Evolutionary conservation across 257 asterid species (phyloP).

Genomic region (Paraleonurus japonicus): DNA sequence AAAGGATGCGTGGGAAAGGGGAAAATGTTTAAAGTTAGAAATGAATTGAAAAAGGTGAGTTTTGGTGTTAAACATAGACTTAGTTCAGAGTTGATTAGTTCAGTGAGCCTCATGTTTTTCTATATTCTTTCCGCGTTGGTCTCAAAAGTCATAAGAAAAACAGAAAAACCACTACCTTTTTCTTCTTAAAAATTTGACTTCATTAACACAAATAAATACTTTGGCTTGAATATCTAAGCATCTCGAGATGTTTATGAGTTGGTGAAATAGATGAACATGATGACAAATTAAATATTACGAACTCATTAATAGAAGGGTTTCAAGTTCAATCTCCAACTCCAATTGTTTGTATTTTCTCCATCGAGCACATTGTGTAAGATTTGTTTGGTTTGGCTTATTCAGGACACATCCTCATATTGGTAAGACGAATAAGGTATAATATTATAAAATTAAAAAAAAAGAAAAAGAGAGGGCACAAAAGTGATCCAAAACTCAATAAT

Average conservation of each 20-base stretch:
- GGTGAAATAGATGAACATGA: too few relatives aligned
- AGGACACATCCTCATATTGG: too few relatives aligned
- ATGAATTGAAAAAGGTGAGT: neutral
- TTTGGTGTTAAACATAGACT: neutral
- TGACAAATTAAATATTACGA: too few relatives aligned
- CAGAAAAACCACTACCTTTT: neutral
- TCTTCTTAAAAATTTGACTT: neutral
- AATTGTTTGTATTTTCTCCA: neutral
- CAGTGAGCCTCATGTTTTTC: neutral
- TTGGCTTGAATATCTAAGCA: neutral
- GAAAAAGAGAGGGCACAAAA: too few relatives aligned
- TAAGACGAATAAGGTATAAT: too few relatives aligned
- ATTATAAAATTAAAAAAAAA: too few relatives aligned
- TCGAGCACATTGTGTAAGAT: neutral
- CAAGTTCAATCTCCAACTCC: too few relatives aligned
- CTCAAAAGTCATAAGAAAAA: constrained; percentile 16
- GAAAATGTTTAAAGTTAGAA: neutral
- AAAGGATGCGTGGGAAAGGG: neutral
- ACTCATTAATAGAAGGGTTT: too few relatives aligned
- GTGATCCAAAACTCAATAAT: too few relatives aligned
- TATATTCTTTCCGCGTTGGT: constrained; percentile 34
- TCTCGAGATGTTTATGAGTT: too few relatives aligned
- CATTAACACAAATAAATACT: neutral
- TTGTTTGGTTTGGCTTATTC: neutral
- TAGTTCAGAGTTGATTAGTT: neutral